Percentiles rank a stretch among this genome's conserved stretches.
These are phyloP conservation scores for Cyberlindnera japonica DNA, from an alignment of 805 yeast species.

Conservation along the genomic window DNA sequence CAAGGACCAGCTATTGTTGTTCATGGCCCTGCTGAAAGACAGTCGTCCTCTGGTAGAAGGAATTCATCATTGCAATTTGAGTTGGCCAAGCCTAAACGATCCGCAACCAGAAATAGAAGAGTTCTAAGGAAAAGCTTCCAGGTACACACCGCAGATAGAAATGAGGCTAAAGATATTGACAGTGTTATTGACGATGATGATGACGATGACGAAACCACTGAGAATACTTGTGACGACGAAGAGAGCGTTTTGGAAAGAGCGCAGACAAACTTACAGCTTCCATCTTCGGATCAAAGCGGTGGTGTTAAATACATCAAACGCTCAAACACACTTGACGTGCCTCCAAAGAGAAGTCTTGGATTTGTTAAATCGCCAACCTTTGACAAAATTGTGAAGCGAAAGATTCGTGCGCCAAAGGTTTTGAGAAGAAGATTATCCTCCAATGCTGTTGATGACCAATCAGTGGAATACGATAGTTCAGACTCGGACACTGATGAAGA, in stretches of 20 bases:
- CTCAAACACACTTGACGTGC: conserved; percentile 46
- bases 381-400: conserved; percentile 37
- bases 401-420: conserved; percentile 29
- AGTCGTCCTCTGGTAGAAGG: conserved; percentile 29
- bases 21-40: conserved; percentile 73
- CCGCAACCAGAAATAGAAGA: conserved; percentile 15
- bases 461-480: conserved; percentile 9
- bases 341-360: conserved; percentile 21
- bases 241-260: conserved; percentile 29
- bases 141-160: background rate
- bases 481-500: conserved; percentile 31
- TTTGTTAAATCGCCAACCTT: conserved; percentile 44
- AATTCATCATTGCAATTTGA: conserved; percentile 30
- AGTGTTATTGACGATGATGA: conserved; percentile 1
- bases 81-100: conserved; percentile 19
- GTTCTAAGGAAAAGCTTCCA: conserved; percentile 20
- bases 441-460: conserved; percentile 23
- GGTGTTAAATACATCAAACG: conserved; percentile 38
- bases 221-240: conserved; percentile 12
- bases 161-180: too few relatives aligned
- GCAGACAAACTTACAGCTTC: conserved; percentile 33
- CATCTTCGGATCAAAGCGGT: conserved; percentile 34
- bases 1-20: conserved; percentile 79
- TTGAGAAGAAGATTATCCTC: conserved; percentile 28
- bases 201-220: conserved; percentile 9